Percentiles rank a stretch among this genome's conserved stretches.
Evolutionary conservation across 768 basidiomycete species (phyloP).

Genomic region (Gloeopeniophorella convolvens): DNA sequence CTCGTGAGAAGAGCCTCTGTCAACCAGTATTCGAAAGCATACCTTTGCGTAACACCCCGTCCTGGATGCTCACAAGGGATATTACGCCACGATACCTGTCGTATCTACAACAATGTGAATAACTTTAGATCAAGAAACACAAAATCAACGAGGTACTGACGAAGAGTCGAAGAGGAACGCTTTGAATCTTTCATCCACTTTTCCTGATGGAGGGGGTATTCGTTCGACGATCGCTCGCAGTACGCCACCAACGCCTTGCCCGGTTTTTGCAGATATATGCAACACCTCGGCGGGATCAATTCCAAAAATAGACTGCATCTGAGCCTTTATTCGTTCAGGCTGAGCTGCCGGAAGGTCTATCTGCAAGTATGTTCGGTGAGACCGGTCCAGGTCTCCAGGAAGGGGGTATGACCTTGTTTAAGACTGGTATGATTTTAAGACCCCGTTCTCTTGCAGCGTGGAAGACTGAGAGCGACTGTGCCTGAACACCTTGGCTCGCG

Average conservation of each 20-base stretch:
- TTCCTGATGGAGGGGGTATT: slow-evolving; percentile 73
- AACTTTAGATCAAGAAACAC: slow-evolving; percentile 1
- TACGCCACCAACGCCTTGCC: slow-evolving; percentile 71
- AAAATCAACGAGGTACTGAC: slow-evolving; percentile 37
- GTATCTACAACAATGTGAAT: slow-evolving; percentile 47
- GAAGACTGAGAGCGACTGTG: slow-evolving; percentile 93
- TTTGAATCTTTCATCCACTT: slow-evolving; percentile 50
- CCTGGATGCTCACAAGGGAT: slow-evolving; percentile 76
- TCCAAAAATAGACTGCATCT: slow-evolving; percentile 79
- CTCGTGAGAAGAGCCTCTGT: not conserved
- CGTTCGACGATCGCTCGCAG: slow-evolving; percentile 75
- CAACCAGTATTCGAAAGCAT: slow-evolving; percentile 7
- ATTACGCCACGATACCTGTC: slow-evolving; percentile 96
- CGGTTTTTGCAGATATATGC: slow-evolving; percentile 88
- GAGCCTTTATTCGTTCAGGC: slow-evolving; percentile 69
- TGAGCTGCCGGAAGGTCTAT: slow-evolving; percentile 91
- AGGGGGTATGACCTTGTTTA: slow-evolving; percentile 68
- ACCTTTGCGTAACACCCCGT: slow-evolving; percentile 82
- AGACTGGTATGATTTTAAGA: slow-evolving; percentile 78
- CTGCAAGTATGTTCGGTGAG: slow-evolving; percentile 32
- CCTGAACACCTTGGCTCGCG: slow-evolving; percentile 96
- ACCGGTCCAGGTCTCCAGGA: not conserved
- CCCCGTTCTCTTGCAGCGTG: slow-evolving; percentile 80
- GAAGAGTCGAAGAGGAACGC: slow-evolving; percentile 92
- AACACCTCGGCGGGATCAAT: slow-evolving; percentile 70